These are phyloP conservation scores for Lepidium aucheri DNA, from an alignment of 345 rosid species.

Conservation along the genomic window DNA sequence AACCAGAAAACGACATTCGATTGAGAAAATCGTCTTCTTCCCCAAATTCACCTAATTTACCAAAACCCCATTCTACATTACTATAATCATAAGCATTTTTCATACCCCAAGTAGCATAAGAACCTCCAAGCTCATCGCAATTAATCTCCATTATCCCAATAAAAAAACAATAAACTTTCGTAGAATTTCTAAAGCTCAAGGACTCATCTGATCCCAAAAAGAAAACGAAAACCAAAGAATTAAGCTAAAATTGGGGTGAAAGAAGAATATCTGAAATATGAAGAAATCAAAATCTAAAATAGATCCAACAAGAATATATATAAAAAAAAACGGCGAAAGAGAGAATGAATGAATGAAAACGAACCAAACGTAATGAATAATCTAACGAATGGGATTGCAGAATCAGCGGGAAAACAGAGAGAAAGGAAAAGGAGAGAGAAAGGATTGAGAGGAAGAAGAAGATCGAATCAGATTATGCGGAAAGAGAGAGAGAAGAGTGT, in stretches of 20 bases:
- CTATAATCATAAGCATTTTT: background rate
- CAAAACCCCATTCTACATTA: background rate
- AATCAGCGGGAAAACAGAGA: background rate
- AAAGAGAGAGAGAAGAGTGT: background rate
- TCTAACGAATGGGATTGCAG: slow-evolving; percentile 8
- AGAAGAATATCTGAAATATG: background rate
- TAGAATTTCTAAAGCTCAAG: background rate
- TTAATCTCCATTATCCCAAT: background rate
- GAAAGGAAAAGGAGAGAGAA: background rate
- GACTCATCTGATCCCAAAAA: background rate
- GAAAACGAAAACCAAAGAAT: background rate
- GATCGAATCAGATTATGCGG: background rate
- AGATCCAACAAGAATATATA: background rate
- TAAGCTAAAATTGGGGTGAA: background rate
- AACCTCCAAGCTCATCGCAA: background rate
- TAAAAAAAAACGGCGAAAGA: background rate
- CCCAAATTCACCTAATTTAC: background rate
- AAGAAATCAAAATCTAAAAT: slow-evolving; percentile 2
- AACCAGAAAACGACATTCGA: background rate
- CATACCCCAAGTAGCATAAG: slow-evolving; percentile 1
- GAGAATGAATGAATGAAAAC: background rate
- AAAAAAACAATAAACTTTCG: background rate
- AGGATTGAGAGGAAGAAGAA: slow-evolving; percentile 2
- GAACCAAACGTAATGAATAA: background rate
- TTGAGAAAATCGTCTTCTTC: background rate